Evolutionary conservation across 2,329 filamentous ascomycete genomes (phyloP), one percentile per base, ranked within the genome.

Genomic region (Aspergillus niger): DNA sequence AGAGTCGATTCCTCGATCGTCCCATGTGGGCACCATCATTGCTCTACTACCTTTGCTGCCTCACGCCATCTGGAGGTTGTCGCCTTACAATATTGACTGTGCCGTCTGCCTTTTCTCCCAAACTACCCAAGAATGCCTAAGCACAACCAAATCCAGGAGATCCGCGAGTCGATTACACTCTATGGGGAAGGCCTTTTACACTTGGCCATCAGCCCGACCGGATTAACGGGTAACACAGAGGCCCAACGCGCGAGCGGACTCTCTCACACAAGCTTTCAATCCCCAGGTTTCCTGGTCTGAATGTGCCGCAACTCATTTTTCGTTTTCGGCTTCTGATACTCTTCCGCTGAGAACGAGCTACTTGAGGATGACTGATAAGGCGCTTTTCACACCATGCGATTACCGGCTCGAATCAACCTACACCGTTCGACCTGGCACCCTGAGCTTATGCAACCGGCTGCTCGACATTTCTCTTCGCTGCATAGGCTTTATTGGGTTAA

Each of bases 371-470:
- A 28, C 20, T n/a, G 26, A 32, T 30, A 11, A 50, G 47, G n/a
- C n/a, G n/a, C 26, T n/a, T 5, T 32, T 22, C 22, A 20, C 11
- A 44, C 7, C 38, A 8, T 51, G 44, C 44, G 49, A 44, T 36
- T 51, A 49, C 30, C 28, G 17, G 58, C 50, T 61, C 38, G 30
- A 44, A 53, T 13, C 20, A 44, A 36, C n/a, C 55, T 58, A 24
- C 30, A 30, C 51, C 22, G 20, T 53, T 32, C 44, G 32, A 39
- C 53, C 36, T 55, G 58, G 26, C 49, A 59, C 56, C 48, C 55
- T 60, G 61, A 59, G 47, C 59, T 61, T 49, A 66, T 65, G 64
- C 64, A 66, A 44, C 43, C 44, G 58, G 38, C 59, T 65, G 59
- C 59, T 66, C 49, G 56, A 66, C 58, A 65, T 65, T 58, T 39